Percentiles rank a stretch among this genome's conserved stretches.
phyloP scores from a whole-genome alignment of 805 yeast genomes.

The Wickerhamomyces xylosicus region DNA sequence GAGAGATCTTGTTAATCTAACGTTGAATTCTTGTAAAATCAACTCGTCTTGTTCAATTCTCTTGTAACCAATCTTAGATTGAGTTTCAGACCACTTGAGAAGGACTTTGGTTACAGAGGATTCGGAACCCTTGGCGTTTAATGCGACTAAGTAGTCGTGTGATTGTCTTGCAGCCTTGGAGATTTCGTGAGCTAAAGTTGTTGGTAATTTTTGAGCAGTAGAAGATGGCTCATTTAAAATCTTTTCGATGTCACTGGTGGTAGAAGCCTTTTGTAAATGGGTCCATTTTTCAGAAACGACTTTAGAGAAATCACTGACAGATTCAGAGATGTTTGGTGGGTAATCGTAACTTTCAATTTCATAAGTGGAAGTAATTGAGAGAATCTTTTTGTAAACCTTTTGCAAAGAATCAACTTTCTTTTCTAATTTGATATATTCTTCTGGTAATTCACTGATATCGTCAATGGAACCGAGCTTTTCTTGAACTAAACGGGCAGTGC shows the following conservation, averaged over 20 bases:
- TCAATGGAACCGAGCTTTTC: constrained; percentile 56
- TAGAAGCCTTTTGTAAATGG: constrained; percentile 51
- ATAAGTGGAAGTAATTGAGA: constrained; percentile 49
- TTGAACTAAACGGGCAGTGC: constrained; percentile 50
- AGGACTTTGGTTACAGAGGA: constrained; percentile 15
- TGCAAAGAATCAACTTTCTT: constrained; percentile 55
- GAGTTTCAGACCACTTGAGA: constrained; percentile 42
- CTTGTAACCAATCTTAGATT: constrained; percentile 54
- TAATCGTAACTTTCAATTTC: constrained; percentile 72
- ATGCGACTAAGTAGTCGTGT: constrained; percentile 29
- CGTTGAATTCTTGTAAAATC: constrained; percentile 49
- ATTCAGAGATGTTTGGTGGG: constrained; percentile 70
- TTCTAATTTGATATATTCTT: constrained; percentile 60
- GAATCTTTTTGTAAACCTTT: constrained; percentile 42
- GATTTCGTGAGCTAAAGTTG: constrained; percentile 66
- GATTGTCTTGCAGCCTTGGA: constrained; percentile 44
- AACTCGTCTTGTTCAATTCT: constrained; percentile 62
- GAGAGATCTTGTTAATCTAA: constrained; percentile 40
- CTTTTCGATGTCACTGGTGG: constrained; percentile 58
- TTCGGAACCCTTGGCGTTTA: constrained; percentile 14
- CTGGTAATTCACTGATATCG: constrained; percentile 64
- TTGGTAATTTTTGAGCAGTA: constrained; percentile 32
- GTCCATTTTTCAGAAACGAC: constrained; percentile 43
- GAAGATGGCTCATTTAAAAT: constrained; percentile 28
- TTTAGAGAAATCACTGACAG: constrained; percentile 51